These are phyloP conservation scores for Saccharum spontaneum DNA, from an alignment of 176 grass and related monocot species.

Conservation along the genomic window DNA sequence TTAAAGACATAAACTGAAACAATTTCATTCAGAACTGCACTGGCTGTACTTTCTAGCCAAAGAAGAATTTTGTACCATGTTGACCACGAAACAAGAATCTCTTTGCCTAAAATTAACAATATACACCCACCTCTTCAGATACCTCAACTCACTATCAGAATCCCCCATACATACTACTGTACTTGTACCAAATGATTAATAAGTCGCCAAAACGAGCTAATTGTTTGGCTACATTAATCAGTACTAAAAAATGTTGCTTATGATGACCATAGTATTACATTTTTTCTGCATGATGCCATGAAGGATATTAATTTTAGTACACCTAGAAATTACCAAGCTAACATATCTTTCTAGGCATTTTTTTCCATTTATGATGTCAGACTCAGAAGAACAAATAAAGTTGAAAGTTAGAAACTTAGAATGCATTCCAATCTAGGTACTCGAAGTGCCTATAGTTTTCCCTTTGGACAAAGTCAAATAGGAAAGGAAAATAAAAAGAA, in stretches of 20 bases:
- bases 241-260: not conserved
- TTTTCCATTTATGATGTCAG: not conserved
- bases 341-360: not conserved
- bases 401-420: not conserved
- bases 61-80: conserved; percentile 3
- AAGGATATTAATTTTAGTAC: not conserved
- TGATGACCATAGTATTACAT: not conserved
- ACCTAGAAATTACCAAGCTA: not conserved
- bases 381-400: conserved; percentile 4
- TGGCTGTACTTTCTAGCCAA: not conserved
- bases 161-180: not conserved
- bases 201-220: not conserved
- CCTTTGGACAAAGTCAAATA: not conserved
- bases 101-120: not conserved
- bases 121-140: not conserved
- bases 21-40: not conserved
- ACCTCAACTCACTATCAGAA: not conserved
- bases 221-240: not conserved
- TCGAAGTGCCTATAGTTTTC: not conserved
- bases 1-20: not conserved
- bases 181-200: not conserved
- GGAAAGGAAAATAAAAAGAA: not conserved
- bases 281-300: not conserved
- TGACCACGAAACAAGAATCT: not conserved
- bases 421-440: not conserved